Base-by-base conservation (phyloP, 768 basidiomycete genomes). In the Lentinula guzmanii region DNA sequence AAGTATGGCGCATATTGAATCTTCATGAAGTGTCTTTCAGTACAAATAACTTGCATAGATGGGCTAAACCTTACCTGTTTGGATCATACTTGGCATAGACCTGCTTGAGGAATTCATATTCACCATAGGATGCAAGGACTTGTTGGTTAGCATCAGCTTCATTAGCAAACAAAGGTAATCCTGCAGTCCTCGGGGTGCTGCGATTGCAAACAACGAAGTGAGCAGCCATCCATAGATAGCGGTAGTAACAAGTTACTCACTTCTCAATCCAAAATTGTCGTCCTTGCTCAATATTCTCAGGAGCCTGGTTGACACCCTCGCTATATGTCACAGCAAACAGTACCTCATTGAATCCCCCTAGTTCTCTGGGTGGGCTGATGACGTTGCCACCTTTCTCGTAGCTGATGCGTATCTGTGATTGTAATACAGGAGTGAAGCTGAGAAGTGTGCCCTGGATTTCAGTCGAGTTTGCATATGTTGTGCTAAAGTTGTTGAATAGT, bases 61-160 rank as follows among this genome's bases (percentile, higher is more conserved):
- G 5, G 13, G 37, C 37, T 28, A 24, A 3, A 21, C 35, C 71
- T 60, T 58, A 76, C 78, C 77, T 65, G 3, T 69, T 73, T 31
- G 78, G 78, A 64, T 80, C 79, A 58, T 80, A 80, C 63, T 79
- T 80, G 8, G 67, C 67, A 62, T 79, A 79, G 0, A 74, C 76
- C 10, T 63, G 52, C 55, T 70, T 73, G 65, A 80, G 61, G 45
- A 74, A 71, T 5, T 74, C 67, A 52, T 70, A 78, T 13, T 69
- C 66, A 3, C 75, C 75, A 64, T 80, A 80, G 16, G 75, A 76
- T 21, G 70, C 65, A 60, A 77, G 79, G 0, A 75, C 74, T 35
- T 74, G 69, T 61, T 80, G 78, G 0, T 56, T 58, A 3, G 69
- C 69, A 62, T 78, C 77, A 45, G 73, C 75, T 65, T 80, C 77